Base-by-base conservation (phyloP, 306 rosid genomes). In the Elaeagnus macrophylla region DNA sequence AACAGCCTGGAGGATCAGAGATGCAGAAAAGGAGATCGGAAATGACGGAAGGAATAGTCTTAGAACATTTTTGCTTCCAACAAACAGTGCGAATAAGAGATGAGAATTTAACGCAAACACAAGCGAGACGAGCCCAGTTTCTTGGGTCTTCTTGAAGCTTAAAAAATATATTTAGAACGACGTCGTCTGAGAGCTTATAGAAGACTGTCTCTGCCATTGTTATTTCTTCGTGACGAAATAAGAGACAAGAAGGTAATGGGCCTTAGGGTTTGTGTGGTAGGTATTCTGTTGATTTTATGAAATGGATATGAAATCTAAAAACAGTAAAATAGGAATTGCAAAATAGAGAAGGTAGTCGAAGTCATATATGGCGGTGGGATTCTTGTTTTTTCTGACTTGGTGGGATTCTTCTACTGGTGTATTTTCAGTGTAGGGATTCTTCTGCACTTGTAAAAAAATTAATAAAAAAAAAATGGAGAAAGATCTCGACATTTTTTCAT, bases 131-230 rank as follows among this genome's bases (percentile, higher is more conserved):
- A 10, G 93, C 85, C 95, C 95, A 93, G 67, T 81, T 75, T 0
- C 95, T 83, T 2, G 99, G 99, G 55, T 93, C 96, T 2, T 82
- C 82, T 37, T 84, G 88, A 0, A 93, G 81, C 49, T 80, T 82
- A 59, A 37, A 65, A 60, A 93, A 75, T 11, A 93, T 77, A 10
- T 81, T 80, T 48, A 87, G 77, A 9, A 82, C 42, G 32, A 87
- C 54, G 57, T 93, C 96, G 16, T 93, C 96, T 3, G 85, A 66
- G 37, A 93, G 79, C 47, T 56, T 25, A 3, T 81, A 59, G 74
- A 93, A 82, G 42, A 49, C 20, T 6, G 67, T 54, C 6, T 57
- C 78, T 0, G 71, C 73, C 74, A 64, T 72, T 16, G 7, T n/a
- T 5, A 7, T 12, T 10, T 12, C 12, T 5, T 7, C 3, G 42